Evolutionary conservation across 2,329 filamentous ascomycete species (phyloP).

Genomic region (Alternaria angustiovoidea): DNA sequence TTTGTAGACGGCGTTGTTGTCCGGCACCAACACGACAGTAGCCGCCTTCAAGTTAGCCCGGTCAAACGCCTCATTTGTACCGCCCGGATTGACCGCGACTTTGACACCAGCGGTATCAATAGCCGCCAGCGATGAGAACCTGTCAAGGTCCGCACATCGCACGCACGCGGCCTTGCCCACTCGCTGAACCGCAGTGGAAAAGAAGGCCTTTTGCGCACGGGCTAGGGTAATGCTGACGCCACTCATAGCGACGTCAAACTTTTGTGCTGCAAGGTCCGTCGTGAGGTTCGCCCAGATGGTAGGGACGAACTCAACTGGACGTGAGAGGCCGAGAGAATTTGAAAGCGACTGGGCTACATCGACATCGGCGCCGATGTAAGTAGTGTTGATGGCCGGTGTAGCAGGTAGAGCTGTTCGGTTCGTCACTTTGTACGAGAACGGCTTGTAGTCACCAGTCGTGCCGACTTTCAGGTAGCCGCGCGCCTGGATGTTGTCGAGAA

Average conservation of each 20-base stretch:
- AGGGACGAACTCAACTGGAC: constrained; percentile 19
- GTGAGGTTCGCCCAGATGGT: constrained; percentile 21
- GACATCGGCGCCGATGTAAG: constrained; percentile 24
- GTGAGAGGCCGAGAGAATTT: constrained; percentile 16
- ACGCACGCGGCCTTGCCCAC: constrained; percentile 24
- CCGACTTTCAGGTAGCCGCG: constrained; percentile 27
- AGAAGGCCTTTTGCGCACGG: constrained; percentile 15
- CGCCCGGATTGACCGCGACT: constrained; percentile 20
- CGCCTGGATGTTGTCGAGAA: constrained; percentile 17
- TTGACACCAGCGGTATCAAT: constrained; percentile 21
- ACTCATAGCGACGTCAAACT: constrained; percentile 24
- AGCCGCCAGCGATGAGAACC: constrained; percentile 15
- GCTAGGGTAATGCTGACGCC: constrained; percentile 24
- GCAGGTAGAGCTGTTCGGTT: constrained; percentile 20
- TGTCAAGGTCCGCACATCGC: constrained; percentile 13
- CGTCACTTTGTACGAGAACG: constrained; percentile 23
- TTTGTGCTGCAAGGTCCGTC: constrained; percentile 7
- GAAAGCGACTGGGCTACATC: constrained; percentile 18
- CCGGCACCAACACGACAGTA: constrained; percentile 16
- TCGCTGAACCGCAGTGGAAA: constrained; percentile 16
- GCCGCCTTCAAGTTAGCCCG: constrained; percentile 19
- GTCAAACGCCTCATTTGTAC: constrained; percentile 25
- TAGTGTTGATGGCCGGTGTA: constrained; percentile 16
- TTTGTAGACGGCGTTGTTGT: constrained; percentile 23
- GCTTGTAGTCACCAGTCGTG: constrained; percentile 27